phyloP scores from a whole-genome alignment of 805 yeast genomes.

The Ascoidea rubescens region DNA sequence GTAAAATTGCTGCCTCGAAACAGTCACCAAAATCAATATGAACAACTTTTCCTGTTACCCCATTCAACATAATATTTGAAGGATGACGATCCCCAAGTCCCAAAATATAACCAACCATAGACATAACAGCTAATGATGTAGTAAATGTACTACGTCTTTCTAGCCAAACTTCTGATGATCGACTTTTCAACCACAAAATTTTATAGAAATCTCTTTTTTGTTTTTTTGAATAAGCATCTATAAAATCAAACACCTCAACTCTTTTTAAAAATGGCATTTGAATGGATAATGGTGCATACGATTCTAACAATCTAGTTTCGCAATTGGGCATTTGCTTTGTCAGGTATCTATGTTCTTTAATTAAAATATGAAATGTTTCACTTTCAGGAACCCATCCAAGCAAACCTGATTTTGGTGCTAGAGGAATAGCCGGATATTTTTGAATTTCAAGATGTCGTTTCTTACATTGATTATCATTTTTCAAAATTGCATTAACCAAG shows the following conservation, averaged over 20 bases:
- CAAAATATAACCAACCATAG: constrained; percentile 94
- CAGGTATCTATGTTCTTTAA: constrained; percentile 84
- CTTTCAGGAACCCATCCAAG: constrained; percentile 96
- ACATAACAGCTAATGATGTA: constrained; percentile 93
- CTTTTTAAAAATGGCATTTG: constrained; percentile 78
- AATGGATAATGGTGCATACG: constrained; percentile 95
- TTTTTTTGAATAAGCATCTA: constrained; percentile 81
- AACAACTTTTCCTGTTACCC: constrained; percentile 87
- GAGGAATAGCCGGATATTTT: constrained; percentile 83
- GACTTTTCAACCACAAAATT: constrained; percentile 90
- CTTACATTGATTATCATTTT: constrained; percentile 90
- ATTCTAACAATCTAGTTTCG: constrained; percentile 91
- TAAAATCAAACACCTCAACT: constrained; percentile 93
- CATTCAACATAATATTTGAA: constrained; percentile 87
- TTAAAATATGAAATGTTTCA: constrained; percentile 89
- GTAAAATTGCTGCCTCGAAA: constrained; percentile 91
- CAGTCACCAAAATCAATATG: constrained; percentile 99
- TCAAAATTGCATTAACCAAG: constrained; percentile 76
- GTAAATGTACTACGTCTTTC: constrained; percentile 95
- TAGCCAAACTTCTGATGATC: constrained; percentile 95
- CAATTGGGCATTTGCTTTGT: constrained; percentile 80
- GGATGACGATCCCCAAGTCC: constrained; percentile 99
- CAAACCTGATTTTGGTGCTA: constrained; percentile 93
- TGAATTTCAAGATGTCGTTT: constrained; percentile 91
- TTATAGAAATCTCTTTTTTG: constrained; percentile 79